Evolutionary conservation across 2,329 filamentous ascomycete species (phyloP).

Genomic region (Talaromyces marneffei): DNA sequence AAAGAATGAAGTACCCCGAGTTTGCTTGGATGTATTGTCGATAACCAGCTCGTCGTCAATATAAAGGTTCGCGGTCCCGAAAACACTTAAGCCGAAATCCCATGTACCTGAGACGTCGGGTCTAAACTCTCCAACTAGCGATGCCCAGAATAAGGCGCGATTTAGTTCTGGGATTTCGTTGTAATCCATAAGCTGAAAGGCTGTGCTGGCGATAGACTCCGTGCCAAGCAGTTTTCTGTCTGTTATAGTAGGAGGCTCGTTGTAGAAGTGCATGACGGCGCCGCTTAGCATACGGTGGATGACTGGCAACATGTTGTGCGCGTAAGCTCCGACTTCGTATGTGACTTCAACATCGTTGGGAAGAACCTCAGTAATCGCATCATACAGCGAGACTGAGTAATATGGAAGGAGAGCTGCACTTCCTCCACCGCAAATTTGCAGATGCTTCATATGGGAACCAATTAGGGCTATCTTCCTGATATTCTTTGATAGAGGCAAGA

Average conservation of each 20-base stretch:
- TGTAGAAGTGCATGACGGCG: slow-evolving; percentile 56
- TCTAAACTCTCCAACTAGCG: slow-evolving; percentile 48
- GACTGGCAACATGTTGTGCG: slow-evolving; percentile 52
- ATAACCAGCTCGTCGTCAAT: slow-evolving; percentile 58
- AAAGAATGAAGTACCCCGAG: slow-evolving; percentile 59
- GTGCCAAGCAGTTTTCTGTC: slow-evolving; percentile 4
- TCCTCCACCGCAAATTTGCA: slow-evolving; percentile 55
- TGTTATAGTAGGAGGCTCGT: slow-evolving; percentile 45
- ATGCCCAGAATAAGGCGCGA: slow-evolving; percentile 50
- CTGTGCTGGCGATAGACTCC: slow-evolving; percentile 26
- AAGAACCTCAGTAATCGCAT: slow-evolving; percentile 25
- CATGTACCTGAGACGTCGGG: slow-evolving; percentile 56
- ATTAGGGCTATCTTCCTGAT: slow-evolving; percentile 46
- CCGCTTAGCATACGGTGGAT: slow-evolving; percentile 13
- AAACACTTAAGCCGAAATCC: slow-evolving; percentile 60
- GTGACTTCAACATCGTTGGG: slow-evolving; percentile 25
- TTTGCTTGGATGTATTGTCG: slow-evolving; percentile 62
- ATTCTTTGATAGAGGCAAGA: slow-evolving; percentile 51
- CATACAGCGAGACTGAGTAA: slow-evolving; percentile 40
- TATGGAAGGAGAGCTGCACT: slow-evolving; percentile 51
- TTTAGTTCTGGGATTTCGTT: slow-evolving; percentile 47
- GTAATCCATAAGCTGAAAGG: slow-evolving; percentile 50
- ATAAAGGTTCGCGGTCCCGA: slow-evolving; percentile 59
- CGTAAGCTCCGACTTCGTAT: slow-evolving; percentile 58
- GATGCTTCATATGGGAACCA: slow-evolving; percentile 48